These are phyloP conservation scores for Candida nonsorbophila DNA, from an alignment of 805 yeast genomes.

Conservation along the genomic window DNA sequence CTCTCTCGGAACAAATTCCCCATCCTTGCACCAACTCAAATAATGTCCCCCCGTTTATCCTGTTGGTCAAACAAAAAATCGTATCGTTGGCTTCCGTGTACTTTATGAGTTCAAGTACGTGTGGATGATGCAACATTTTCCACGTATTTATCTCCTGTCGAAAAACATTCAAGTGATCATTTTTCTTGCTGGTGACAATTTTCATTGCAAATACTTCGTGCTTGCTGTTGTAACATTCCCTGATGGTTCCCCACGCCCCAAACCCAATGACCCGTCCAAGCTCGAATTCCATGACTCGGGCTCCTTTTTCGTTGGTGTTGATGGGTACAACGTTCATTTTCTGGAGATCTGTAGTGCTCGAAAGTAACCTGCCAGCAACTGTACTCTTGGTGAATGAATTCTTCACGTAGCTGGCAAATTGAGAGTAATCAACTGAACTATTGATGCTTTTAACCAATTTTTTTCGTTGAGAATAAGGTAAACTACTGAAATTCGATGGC, in stretches of 20 bases:
- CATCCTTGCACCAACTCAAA: slow-evolving; percentile 69
- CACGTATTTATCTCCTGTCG: slow-evolving; percentile 72
- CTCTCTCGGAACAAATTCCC: slow-evolving; percentile 33
- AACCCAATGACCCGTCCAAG: slow-evolving; percentile 75
- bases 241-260: slow-evolving; percentile 87
- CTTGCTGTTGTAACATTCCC: slow-evolving; percentile 52
- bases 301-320: slow-evolving; percentile 63
- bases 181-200: slow-evolving; percentile 33
- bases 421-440: slow-evolving; percentile 38
- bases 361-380: slow-evolving; percentile 35
- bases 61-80: slow-evolving; percentile 67
- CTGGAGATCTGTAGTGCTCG: slow-evolving; percentile 31
- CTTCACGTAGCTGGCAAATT: slow-evolving; percentile 36
- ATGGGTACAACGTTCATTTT: slow-evolving; percentile 21
- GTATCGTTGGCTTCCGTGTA: slow-evolving; percentile 57
- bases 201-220: slow-evolving; percentile 52
- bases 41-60: slow-evolving; percentile 71
- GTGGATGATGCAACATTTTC: slow-evolving; percentile 60
- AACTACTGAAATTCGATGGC: slow-evolving; percentile 49
- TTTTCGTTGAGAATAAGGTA: slow-evolving; percentile 60
- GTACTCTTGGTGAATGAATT: slow-evolving; percentile 30
- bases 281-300: slow-evolving; percentile 53
- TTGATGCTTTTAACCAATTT: slow-evolving; percentile 35
- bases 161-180: slow-evolving; percentile 50
- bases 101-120: slow-evolving; percentile 58